Base-by-base conservation (phyloP, 352 stramenopile species). In the Elongisporangium prolatum region DNA sequence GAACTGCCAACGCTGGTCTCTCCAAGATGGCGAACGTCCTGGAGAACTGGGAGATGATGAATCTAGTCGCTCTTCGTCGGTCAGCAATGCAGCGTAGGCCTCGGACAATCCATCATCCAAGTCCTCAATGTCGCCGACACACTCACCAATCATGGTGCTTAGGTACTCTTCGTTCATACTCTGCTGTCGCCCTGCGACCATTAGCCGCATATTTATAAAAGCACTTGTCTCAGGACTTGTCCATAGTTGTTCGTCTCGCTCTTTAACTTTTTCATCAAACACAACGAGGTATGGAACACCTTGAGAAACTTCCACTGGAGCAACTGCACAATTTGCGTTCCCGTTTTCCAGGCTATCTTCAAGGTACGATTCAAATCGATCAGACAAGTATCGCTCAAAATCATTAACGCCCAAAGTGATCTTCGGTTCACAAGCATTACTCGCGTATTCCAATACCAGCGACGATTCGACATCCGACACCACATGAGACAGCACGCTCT, bases 161-260 rank as follows among this genome's bases (percentile, higher is more conserved):
- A 61, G 20, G 17, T 65, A 65, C 9, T 65, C 59, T 48, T 65
- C 59, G 25, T 54, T 61, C 54, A 65, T 61, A 34, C 59, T 65
- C 4, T 38, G 53, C 38, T 52, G 47, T 10, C 59, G 59, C 9
- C 59, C 54, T 34, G 60, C 54, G 18, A 65, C 53, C 53, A 53
- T 53, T 11, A 37, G 48, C 4, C 59, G 53, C 47, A 65, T 17
- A 5, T 57, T 49, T 2, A 24, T 48, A 18, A 65, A 48, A 5
- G 38, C 48, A 37, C 49, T 60, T 3, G 25, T 48, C 6, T 34
- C 55, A 7, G 47, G 2, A 25, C 16, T 40, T 47, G 28, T 40
- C 28, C 28, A 40, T 2, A 40, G 28, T 14, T 5, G 28, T 13
- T 40, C 28, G 28, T 40, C 4, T 40, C 28, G 4, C 28, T 40